These are phyloP conservation scores for Penicillium hesseltinei DNA, from an alignment of 2,329 filamentous ascomycete species.

Conservation along the genomic window DNA sequence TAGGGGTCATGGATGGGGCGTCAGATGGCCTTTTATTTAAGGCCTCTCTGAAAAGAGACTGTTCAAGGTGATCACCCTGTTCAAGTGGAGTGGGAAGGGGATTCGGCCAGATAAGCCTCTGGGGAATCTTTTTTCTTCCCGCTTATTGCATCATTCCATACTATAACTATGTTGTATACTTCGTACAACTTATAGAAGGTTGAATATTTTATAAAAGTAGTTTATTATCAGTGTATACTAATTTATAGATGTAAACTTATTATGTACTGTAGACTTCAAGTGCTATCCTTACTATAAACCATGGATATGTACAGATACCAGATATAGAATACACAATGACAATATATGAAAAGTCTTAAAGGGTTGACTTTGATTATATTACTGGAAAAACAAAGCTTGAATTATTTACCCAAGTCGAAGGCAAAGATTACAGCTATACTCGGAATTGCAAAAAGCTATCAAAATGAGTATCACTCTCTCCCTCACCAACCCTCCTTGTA, in stretches of 20 bases:
- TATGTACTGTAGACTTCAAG: not conserved
- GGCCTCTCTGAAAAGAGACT: not conserved
- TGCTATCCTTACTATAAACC: not conserved
- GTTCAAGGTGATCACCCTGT: not conserved
- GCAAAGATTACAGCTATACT: no score
- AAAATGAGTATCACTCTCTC: no score
- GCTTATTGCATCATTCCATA: conserved; percentile 16
- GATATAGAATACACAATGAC: not conserved
- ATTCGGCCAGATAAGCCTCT: conserved; percentile 35
- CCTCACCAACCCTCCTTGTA: no score
- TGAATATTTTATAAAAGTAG: not conserved
- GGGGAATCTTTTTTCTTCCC: conserved; percentile 15
- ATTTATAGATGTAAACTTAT: no score
- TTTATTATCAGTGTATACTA: no score
- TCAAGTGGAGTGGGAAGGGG: conserved; percentile 10
- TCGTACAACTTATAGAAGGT: not conserved
- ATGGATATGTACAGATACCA: not conserved
- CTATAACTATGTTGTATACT: not conserved
- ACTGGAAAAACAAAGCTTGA: no score
- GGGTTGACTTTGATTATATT: no score
- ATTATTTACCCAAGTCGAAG: no score
- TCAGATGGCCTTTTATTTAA: conserved; percentile 4
- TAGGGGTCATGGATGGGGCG: conserved; percentile 25
- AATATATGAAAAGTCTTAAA: no score
- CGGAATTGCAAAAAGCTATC: no score